These are phyloP conservation scores for Raffaelea arxii DNA, from an alignment of 2,329 filamentous ascomycete species.

Conservation along the genomic window DNA sequence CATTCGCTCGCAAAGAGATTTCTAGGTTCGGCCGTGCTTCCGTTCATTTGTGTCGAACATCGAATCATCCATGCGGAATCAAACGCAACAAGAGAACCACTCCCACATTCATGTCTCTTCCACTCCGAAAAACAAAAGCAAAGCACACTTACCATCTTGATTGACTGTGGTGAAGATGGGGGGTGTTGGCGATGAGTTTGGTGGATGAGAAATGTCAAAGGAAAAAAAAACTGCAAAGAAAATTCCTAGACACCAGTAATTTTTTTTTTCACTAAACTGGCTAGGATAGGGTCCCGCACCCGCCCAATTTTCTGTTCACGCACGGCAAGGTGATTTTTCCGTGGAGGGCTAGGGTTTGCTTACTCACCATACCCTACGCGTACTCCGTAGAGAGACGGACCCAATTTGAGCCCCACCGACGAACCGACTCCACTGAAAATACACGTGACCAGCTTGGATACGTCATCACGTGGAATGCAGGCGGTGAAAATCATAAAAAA, in stretches of 20 bases:
- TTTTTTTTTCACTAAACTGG: slow-evolving; percentile 9
- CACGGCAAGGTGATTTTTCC: slow-evolving; percentile 3
- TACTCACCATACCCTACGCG: no score
- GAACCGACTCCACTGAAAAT: no score
- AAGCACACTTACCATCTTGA: slow-evolving; percentile 18
- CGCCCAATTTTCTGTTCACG: slow-evolving; percentile 4
- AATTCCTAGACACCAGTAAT: slow-evolving; percentile 11
- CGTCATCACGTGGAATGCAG: no score
- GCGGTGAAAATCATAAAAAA: no score
- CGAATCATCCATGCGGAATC: neutral
- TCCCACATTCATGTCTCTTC: neutral
- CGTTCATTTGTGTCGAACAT: neutral
- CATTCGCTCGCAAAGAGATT: neutral
- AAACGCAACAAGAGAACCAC: neutral
- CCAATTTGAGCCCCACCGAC: no score
- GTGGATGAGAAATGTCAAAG: slow-evolving; percentile 4
- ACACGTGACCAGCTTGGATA: no score
- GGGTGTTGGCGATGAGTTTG: slow-evolving; percentile 7
- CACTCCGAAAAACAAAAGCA: no score
- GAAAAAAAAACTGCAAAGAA: slow-evolving; percentile 8
- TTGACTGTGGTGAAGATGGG: slow-evolving; percentile 10
- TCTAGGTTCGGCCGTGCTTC: neutral
- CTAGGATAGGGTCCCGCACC: slow-evolving; percentile 6
- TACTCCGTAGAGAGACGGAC: no score
- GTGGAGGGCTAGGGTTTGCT: slow-evolving; percentile 12